phyloP scores from a whole-genome alignment of 2,329 filamentous ascomycete species.

The Phoma sp. region DNA sequence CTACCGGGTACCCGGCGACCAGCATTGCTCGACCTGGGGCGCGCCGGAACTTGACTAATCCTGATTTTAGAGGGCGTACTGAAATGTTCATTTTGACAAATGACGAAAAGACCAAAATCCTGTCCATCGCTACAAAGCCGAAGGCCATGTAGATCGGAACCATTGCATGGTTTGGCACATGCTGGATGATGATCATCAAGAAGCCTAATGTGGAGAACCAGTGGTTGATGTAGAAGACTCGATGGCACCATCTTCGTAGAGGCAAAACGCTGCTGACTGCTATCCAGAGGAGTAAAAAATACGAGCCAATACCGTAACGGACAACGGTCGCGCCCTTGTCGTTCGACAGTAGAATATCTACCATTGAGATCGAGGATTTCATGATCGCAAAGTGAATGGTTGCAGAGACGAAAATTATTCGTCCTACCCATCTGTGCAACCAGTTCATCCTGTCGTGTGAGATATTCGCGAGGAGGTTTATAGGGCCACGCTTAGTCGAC shows the following conservation, averaged over 20 bases:
- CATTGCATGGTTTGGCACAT: conserved; percentile 35
- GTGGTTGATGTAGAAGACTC: conserved; percentile 38
- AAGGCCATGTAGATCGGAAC: conserved; percentile 30
- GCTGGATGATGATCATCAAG: conserved; percentile 28
- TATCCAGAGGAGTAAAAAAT: conserved; percentile 34
- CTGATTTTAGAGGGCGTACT: conserved; percentile 17
- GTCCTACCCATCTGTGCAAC: conserved; percentile 35
- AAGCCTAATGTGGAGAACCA: conserved; percentile 32
- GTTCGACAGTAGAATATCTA: conserved; percentile 28
- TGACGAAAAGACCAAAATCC: conserved; percentile 3
- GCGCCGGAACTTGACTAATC: conserved; percentile 15
- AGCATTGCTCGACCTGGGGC: conserved; percentile 20
- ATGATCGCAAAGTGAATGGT: conserved; percentile 37
- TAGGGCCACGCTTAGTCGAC: conserved; percentile 33
- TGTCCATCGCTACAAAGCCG: conserved; percentile 28
- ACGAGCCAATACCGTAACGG: conserved; percentile 35
- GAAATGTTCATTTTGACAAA: conserved; percentile 32
- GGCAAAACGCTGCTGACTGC: conserved; percentile 31
- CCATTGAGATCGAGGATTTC: conserved; percentile 32
- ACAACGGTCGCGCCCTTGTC: conserved; percentile 31
- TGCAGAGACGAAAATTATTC: conserved; percentile 33
- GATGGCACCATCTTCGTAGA: conserved; percentile 34
- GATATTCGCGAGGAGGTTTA: conserved; percentile 28
- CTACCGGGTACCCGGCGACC: conserved; percentile 31
- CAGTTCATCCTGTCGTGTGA: conserved; percentile 37